Conservation (phyloP, 305 asterid genomes). For the Fraxinus greggii region DNA sequence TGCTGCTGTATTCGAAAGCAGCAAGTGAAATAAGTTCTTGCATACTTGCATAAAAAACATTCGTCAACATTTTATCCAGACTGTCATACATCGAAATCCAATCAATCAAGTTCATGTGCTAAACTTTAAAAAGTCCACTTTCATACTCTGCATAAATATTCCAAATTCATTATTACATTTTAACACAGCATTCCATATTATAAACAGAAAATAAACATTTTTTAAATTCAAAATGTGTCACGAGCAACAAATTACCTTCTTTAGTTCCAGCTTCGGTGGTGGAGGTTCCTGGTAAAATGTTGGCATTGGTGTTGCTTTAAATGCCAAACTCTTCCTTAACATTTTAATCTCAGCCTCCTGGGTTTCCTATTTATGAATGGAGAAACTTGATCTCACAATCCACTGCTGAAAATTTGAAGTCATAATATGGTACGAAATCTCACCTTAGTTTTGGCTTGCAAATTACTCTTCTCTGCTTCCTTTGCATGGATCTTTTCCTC, state of each 20-base stretch:
- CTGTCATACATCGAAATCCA: neutral
- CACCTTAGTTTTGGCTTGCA: constrained; percentile 79
- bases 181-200: no score
- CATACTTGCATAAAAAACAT: neutral
- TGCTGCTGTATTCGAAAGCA: neutral
- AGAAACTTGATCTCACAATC: constrained; percentile 10
- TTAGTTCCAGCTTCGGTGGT: neutral
- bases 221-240: neutral
- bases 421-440: neutral
- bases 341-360: no score
- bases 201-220: no score
- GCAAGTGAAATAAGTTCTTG: neutral
- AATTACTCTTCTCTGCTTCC: constrained; percentile 68
- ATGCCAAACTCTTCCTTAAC: no score
- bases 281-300: no score
- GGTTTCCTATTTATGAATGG: no score
- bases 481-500: constrained; percentile 91
- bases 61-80: neutral
- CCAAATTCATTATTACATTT: neutral
- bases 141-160: neutral
- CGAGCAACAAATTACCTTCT: neutral
- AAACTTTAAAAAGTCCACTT: neutral
- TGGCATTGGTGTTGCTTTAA: no score
- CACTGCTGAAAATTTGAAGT: neutral
- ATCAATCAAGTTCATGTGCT: neutral